Percentiles rank a stretch among this genome's conserved stretches.
Evolutionary conservation across 139 green algal species (phyloP).

Genomic region (Picochlorum costavermella): DNA sequence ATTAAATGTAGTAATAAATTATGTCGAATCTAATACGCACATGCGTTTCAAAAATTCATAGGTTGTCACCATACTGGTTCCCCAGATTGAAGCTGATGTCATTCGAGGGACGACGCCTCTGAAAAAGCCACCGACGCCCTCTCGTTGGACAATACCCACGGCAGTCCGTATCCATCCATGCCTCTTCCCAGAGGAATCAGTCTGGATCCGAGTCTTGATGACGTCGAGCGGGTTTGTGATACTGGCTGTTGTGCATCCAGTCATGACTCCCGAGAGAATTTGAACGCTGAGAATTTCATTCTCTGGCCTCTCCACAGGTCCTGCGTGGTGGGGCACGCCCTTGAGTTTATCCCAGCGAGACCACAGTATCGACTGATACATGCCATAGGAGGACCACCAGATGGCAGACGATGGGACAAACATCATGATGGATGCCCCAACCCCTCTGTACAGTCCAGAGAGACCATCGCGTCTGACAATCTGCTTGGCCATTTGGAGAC

Average conservation of each 20-base stretch:
- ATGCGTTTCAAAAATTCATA: conserved; percentile 75
- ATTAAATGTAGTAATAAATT: conserved; percentile 3
- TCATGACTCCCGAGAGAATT: conserved; percentile 44
- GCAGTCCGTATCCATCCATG: conserved; percentile 11
- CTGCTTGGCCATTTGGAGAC: conserved; percentile 49
- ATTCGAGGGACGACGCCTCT: conserved; percentile 67
- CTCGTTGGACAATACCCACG: conserved; percentile 43
- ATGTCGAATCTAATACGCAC: conserved; percentile 16
- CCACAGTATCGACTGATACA: conserved; percentile 77
- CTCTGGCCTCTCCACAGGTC: conserved; percentile 5
- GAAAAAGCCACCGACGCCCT: conserved; percentile 63
- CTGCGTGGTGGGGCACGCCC: not conserved
- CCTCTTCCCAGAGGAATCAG: conserved; percentile 7
- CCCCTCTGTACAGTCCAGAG: conserved; percentile 75
- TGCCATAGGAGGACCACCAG: conserved; percentile 83
- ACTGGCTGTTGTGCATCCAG: conserved; percentile 49
- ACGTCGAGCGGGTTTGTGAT: conserved; percentile 79
- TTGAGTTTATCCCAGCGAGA: conserved; percentile 19
- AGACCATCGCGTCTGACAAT: conserved; percentile 82
- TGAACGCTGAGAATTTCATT: conserved; percentile 57
- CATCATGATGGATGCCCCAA: conserved; percentile 67
- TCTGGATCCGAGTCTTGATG: conserved; percentile 74
- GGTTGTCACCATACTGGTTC: conserved; percentile 53
- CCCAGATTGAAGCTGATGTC: conserved; percentile 68
- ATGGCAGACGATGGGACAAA: conserved; percentile 72